phyloP scores from a whole-genome alignment of 345 rosid species.

The Gossypium thurberi region DNA sequence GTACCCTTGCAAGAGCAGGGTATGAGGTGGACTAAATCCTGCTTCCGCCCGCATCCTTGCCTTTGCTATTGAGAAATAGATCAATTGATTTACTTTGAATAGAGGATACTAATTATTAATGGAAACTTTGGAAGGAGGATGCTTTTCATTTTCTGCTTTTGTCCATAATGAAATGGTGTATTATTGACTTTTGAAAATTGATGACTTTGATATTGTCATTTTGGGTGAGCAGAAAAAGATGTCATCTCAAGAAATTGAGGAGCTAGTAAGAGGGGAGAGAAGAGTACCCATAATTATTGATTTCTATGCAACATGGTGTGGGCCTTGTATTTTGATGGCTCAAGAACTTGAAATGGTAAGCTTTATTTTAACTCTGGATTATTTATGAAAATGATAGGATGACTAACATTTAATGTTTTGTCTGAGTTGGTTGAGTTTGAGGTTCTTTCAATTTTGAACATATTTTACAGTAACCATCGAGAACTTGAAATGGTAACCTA shows the following conservation, averaged over 20 bases:
- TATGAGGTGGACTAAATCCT: too few species aligned
- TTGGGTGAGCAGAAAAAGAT: constrained; percentile 46
- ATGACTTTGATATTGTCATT: constrained; percentile 5
- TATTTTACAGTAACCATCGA: not conserved
- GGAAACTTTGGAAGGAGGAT: not conserved
- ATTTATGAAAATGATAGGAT: not conserved
- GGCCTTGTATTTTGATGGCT: constrained; percentile 92
- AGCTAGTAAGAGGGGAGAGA: constrained; percentile 74
- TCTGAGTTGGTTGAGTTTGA: not conserved
- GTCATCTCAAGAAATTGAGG: constrained; percentile 76
- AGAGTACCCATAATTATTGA: constrained; percentile 70
- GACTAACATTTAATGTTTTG: not conserved
- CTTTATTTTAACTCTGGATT: not conserved
- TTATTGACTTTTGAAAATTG: constrained; percentile 1
- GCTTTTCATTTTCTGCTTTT: not conserved
- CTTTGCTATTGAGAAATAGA: too few species aligned
- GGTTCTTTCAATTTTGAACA: not conserved
- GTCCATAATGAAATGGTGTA: not conserved
- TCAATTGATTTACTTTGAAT: too few species aligned
- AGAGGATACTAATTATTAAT: not conserved
- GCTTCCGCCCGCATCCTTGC: too few species aligned
- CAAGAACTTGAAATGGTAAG: constrained; percentile 90
- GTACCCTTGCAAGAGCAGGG: too few species aligned
- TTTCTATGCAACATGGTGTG: constrained; percentile 97
- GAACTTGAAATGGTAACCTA: not conserved